These are phyloP conservation scores for Ceriops decandra DNA, from an alignment of 345 rosid genomes.

Conservation along the genomic window DNA sequence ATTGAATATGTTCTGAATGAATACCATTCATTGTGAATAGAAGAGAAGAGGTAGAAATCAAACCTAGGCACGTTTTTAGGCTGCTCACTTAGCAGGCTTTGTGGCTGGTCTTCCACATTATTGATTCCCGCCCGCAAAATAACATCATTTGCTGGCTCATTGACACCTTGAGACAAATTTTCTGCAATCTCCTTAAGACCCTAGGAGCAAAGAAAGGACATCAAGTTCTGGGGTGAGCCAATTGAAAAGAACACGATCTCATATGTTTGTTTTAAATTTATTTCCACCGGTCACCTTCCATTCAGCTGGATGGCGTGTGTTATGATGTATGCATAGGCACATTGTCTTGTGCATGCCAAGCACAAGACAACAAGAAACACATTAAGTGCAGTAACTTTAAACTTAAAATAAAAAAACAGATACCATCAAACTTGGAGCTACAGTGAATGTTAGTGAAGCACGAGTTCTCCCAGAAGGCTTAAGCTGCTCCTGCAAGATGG, in stretches of 20 bases:
- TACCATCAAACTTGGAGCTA: conserved; percentile 48
- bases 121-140: conserved; percentile 13
- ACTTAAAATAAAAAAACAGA: conserved; percentile 2
- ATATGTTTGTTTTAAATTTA: no score
- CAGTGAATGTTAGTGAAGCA: conserved; percentile 38
- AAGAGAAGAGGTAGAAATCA: conserved; percentile 9
- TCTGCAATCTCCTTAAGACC: conserved; percentile 55
- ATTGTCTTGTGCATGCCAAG: background rate
- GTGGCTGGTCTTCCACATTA: conserved; percentile 27
- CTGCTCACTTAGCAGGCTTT: conserved; percentile 10
- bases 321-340: background rate
- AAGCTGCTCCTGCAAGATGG: conserved; percentile 58
- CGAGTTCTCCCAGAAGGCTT: conserved; percentile 53
- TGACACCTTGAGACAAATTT: conserved; percentile 15
- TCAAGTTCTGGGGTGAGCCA: background rate
- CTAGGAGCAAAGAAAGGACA: conserved; percentile 27
- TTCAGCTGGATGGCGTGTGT: background rate
- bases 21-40: no score
- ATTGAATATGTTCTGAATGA: no score
- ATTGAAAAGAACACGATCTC: no score
- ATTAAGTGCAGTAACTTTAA: background rate
- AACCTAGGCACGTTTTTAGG: conserved; percentile 39
- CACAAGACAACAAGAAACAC: background rate
- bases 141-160: conserved; percentile 26
- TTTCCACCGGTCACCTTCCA: no score